A percentile compares a stretch with the other conserved stretches of the same genome.
phyloP scores from a whole-genome alignment of 2,329 filamentous ascomycete species.

The Bipolaris cookei region DNA sequence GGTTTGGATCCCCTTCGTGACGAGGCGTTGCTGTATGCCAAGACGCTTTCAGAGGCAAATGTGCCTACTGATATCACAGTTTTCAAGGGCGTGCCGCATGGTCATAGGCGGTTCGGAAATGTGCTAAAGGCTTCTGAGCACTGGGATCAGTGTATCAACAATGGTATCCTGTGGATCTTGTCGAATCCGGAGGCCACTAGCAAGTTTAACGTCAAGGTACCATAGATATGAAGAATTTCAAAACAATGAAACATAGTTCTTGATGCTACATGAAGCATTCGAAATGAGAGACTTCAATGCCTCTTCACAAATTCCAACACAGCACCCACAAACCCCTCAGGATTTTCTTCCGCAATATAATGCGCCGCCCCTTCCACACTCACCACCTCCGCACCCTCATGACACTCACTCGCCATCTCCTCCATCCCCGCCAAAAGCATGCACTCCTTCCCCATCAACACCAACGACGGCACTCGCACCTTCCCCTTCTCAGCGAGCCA shows the following conservation, averaged over 20 bases:
- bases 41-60: slow-evolving; percentile 52
- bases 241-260: neutral
- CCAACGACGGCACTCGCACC: neutral
- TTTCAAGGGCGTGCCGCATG: slow-evolving; percentile 62
- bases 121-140: slow-evolving; percentile 49
- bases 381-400: neutral
- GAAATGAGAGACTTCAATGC: neutral
- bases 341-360: slow-evolving; percentile 2
- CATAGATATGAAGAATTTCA: neutral
- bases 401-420: slow-evolving; percentile 3
- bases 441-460: neutral
- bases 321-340: neutral
- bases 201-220: slow-evolving; percentile 45
- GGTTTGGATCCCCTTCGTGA: slow-evolving; percentile 59
- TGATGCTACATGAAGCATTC: too few species aligned
- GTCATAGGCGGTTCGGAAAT: slow-evolving; percentile 56
- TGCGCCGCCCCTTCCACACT: neutral
- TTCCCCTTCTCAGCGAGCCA: slow-evolving; percentile 4
- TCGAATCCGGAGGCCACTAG: slow-evolving; percentile 42
- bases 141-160: slow-evolving; percentile 54
- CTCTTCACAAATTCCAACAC: neutral
- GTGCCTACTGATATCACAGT: slow-evolving; percentile 58
- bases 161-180: slow-evolving; percentile 55
- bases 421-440: neutral
- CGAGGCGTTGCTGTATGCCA: slow-evolving; percentile 57